phyloP scores from a whole-genome alignment of 768 basidiomycete genomes.

The Suillus subluteus region DNA sequence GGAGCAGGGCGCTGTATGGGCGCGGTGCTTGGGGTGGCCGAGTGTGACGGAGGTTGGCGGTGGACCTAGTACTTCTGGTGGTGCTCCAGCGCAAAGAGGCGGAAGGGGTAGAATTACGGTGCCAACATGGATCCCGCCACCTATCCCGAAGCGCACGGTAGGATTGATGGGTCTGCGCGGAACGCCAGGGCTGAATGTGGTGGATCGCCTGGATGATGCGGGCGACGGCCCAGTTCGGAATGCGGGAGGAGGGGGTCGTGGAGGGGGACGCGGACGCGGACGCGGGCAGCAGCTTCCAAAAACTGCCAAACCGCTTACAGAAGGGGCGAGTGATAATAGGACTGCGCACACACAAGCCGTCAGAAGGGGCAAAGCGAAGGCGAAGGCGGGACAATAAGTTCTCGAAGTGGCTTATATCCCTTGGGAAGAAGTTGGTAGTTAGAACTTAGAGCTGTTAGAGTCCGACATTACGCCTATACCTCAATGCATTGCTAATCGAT shows the following conservation, averaged over 20 bases:
- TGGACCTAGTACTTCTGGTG: background rate
- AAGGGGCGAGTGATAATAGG: background rate
- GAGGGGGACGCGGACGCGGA: background rate
- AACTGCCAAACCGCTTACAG: background rate
- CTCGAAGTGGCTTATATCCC: background rate
- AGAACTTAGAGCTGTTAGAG: background rate
- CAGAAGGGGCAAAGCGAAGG: background rate
- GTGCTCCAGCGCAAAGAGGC: background rate
- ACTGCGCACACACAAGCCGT: background rate
- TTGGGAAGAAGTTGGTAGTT: background rate
- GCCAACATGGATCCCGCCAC: conserved; percentile 26
- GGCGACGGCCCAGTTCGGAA: background rate
- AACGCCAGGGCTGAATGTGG: conserved; percentile 17
- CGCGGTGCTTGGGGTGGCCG: conserved; percentile 4
- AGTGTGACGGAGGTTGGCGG: background rate
- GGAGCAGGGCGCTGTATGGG: conserved; percentile 27
- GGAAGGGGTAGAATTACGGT: background rate
- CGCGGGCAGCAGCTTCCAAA: background rate
- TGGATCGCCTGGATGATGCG: conserved; percentile 5
- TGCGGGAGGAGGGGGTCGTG: background rate
- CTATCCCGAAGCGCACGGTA: conserved; percentile 44
- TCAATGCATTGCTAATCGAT: background rate
- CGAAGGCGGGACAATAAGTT: background rate
- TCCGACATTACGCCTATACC: background rate
- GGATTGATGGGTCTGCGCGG: conserved; percentile 54